A percentile compares a stretch with the other conserved stretches of the same genome.
These are phyloP conservation scores for Rhodotorula sp. DNA, from an alignment of 1,284 basidiomycete species.

Conservation along the genomic window DNA sequence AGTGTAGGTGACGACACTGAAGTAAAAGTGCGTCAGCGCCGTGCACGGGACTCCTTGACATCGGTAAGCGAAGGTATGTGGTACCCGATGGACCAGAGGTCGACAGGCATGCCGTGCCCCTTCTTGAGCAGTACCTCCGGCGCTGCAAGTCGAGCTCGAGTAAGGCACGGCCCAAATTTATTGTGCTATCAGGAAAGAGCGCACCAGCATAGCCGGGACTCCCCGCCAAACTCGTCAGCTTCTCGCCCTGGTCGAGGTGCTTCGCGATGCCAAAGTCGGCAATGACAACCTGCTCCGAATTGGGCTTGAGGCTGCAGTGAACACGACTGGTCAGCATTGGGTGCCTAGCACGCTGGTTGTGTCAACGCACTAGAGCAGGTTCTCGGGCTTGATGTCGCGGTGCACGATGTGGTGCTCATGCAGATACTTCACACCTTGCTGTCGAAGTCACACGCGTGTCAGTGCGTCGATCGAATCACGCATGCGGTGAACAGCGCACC, in stretches of 20 bases:
- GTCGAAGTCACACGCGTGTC: constrained; percentile 54
- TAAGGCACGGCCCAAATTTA: rapidly evolving
- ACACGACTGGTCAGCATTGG: not conserved
- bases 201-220: constrained; percentile 83
- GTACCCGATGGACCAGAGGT: constrained; percentile 89
- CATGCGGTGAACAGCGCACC: constrained; percentile 60
- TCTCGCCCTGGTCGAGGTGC: constrained; percentile 76
- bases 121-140: constrained; percentile 76
- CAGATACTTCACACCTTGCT: constrained; percentile 45
- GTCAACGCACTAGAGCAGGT: constrained; percentile 37
- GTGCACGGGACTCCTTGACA: not conserved
- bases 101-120: constrained; percentile 88
- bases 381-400: constrained; percentile 54
- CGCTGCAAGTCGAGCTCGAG: constrained; percentile 10
- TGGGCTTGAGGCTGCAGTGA: constrained; percentile 61
- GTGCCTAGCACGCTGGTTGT: not conserved
- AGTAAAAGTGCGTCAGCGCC: too few relatives aligned
- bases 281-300: constrained; percentile 69
- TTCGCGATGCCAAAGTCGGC: constrained; percentile 97
- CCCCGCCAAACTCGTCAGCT: constrained; percentile 78
- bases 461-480: constrained; percentile 59
- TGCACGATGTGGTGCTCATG: constrained; percentile 78
- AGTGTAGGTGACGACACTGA: constrained; percentile 82
- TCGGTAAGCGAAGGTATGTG: constrained; percentile 42
- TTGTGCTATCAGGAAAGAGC: not conserved